Evolutionary conservation across 2,329 filamentous ascomycete genomes (phyloP), one percentile per base, ranked within the genome.

Genomic region (Emydomyces testavorans): DNA sequence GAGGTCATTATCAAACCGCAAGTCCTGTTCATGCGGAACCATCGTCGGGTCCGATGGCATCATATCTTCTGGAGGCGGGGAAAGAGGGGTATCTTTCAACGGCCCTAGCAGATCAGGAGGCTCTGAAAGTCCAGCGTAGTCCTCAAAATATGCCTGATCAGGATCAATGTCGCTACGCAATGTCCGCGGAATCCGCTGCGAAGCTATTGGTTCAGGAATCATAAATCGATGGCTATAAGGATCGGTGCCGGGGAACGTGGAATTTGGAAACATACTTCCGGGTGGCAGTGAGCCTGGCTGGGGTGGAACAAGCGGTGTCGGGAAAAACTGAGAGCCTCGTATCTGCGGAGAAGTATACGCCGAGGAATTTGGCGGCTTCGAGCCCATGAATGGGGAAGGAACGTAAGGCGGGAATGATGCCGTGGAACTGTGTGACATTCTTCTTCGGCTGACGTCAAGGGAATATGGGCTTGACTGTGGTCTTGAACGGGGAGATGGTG

Each of bases 61-160:
- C 83, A 89, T 86, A 62, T 90, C 85, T 58, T 86, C 82, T 0
- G 83, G 80, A 0, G 85, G 83, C 5, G 85, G 85, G 5, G 81
- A 77, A 1, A 80, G 73, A 52, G 84, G 82, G 60, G 86, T 80
- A 58, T 88, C 83, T 48, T 80, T 76, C 2, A 90, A 72, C 3
- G 83, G 82, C 0, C 81, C 82, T 56, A 85, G 87, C 50, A 90
- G 67, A 62, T 90, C 83, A 7, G 85, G 85, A 3, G 82, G 82
- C 53, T 85, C 82, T 6, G 82, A 82, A 41, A 85, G 70, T 56
- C 86, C 82, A 2, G 82, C 74, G 61, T 85, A 87, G 63, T 85
- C 82, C 2, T 78, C 53, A 28, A 57, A 48, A 38, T 51, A 52
- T 15, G 50, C 44, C 13, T 81, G 80, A 61, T 83, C 79, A 8